phyloP scores from a whole-genome alignment of 2,329 filamentous ascomycete species.

The Diaporthe vexans region DNA sequence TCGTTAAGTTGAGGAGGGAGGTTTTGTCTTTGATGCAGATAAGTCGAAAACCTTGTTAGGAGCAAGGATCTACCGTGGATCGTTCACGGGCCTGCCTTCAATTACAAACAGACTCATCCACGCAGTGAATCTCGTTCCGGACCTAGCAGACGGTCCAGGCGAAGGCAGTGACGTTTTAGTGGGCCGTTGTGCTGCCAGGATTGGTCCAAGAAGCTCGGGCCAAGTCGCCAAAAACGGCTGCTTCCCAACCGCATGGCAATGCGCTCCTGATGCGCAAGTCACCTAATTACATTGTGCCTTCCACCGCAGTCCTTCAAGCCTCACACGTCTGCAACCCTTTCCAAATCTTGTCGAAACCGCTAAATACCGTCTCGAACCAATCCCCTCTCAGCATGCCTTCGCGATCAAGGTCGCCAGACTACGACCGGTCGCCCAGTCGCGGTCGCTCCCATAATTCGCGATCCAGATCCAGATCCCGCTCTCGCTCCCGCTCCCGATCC shows the following conservation, averaged over 20 bases:
- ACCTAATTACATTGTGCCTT: neutral
- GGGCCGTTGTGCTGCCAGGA: conserved; percentile 3
- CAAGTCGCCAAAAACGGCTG: conserved; percentile 33
- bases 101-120: neutral
- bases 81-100: neutral
- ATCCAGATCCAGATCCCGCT: conserved; percentile 41
- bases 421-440: conserved; percentile 35
- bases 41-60: too few species aligned
- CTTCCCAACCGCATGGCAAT: neutral
- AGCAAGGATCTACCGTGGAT: neutral
- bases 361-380: neutral
- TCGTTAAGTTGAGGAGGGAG: neutral
- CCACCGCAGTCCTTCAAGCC: neutral
- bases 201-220: conserved; percentile 7
- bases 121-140: neutral
- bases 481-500: conserved; percentile 44
- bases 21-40: neutral
- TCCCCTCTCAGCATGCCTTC: conserved; percentile 41
- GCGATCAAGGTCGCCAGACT: conserved; percentile 41
- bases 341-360: neutral
- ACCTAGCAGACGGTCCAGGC: too few species aligned
- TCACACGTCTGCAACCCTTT: neutral
- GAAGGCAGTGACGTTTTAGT: neutral
- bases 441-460: conserved; percentile 41
- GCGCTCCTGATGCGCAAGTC: neutral